These are phyloP conservation scores for Melanopsichium pennsylvanicum DNA, from an alignment of 1,284 basidiomycete genomes.

Conservation along the genomic window DNA sequence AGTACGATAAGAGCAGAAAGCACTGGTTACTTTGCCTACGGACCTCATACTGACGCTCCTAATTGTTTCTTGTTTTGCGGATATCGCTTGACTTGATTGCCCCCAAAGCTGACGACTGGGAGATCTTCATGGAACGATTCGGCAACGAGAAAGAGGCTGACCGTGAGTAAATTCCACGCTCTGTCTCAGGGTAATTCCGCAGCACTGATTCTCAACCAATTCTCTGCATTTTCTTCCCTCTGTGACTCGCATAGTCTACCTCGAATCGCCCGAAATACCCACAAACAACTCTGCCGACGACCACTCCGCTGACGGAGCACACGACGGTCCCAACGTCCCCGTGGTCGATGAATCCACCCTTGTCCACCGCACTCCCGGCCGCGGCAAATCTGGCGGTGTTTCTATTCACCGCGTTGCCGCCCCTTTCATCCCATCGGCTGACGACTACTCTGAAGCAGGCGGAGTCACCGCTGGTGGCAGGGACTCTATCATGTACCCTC, in stretches of 20 bases:
- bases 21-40: too few relatives aligned
- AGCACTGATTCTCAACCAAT: not conserved
- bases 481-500: conserved; percentile 65
- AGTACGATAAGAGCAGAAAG: conserved; percentile 8
- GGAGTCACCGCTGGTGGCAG: conserved; percentile 62
- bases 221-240: not conserved
- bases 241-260: conserved; percentile 41
- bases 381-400: conserved; percentile 60
- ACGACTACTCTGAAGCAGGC: conserved; percentile 62
- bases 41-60: not conserved
- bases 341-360: conserved; percentile 61
- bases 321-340: conserved; percentile 57
- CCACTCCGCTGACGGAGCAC: conserved; percentile 31
- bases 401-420: conserved; percentile 62
- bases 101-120: conserved; percentile 64
- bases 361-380: conserved; percentile 62
- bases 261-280: conserved; percentile 62
- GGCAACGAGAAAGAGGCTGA: conserved; percentile 59
- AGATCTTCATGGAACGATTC: conserved; percentile 63
- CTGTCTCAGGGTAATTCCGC: too few relatives aligned
- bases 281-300: conserved; percentile 19
- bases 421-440: conserved; percentile 53
- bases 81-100: too few relatives aligned
- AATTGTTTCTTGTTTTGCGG: too few relatives aligned
- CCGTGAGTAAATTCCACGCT: conserved; percentile 30